phyloP scores from a whole-genome alignment of 2,329 filamentous ascomycete genomes.

The Hypoxylon sp. region DNA sequence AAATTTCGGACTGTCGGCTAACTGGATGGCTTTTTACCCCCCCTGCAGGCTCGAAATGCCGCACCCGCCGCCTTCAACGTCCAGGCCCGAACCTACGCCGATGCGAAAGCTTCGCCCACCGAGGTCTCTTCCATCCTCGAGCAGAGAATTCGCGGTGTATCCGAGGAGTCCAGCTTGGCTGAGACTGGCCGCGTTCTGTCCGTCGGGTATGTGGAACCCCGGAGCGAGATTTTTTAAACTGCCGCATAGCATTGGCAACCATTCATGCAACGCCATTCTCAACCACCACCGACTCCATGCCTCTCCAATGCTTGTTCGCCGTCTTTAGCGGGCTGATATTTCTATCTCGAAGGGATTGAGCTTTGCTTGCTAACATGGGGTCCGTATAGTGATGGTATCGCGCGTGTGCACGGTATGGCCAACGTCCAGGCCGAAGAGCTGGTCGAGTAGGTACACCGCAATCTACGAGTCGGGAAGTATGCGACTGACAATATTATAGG shows the following conservation, averaged over 20 bases:
- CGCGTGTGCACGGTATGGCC: constrained; percentile 99
- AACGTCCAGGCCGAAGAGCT: constrained; percentile 99
- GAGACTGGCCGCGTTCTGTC: constrained; percentile 99
- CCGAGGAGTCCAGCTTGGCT: constrained; percentile 94
- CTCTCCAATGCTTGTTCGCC: neutral
- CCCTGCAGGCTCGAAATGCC: constrained; percentile 80
- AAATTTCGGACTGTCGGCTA: constrained; percentile 62
- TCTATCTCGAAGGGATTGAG: constrained; percentile 1
- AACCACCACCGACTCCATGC: constrained; percentile 6
- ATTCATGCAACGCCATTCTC: constrained; percentile 18
- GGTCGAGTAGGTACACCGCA: constrained; percentile 81
- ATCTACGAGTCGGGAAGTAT: constrained; percentile 32
- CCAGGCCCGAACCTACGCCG: constrained; percentile 87
- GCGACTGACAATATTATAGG: constrained; percentile 57
- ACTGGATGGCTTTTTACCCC: constrained; percentile 59
- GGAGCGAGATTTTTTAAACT: constrained; percentile 41
- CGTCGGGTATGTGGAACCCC: constrained; percentile 81
- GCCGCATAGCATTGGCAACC: constrained; percentile 22
- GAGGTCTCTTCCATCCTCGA: constrained; percentile 99
- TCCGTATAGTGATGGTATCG: constrained; percentile 92
- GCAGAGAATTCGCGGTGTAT: constrained; percentile 97
- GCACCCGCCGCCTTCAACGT: constrained; percentile 79
- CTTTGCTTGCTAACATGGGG: constrained; percentile 38
- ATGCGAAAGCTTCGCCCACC: constrained; percentile 93
- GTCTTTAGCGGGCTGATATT: constrained; percentile 1